These are phyloP conservation scores for Darksidea phi DNA, from an alignment of 495 filamentous ascomycete species.

Conservation along the genomic window DNA sequence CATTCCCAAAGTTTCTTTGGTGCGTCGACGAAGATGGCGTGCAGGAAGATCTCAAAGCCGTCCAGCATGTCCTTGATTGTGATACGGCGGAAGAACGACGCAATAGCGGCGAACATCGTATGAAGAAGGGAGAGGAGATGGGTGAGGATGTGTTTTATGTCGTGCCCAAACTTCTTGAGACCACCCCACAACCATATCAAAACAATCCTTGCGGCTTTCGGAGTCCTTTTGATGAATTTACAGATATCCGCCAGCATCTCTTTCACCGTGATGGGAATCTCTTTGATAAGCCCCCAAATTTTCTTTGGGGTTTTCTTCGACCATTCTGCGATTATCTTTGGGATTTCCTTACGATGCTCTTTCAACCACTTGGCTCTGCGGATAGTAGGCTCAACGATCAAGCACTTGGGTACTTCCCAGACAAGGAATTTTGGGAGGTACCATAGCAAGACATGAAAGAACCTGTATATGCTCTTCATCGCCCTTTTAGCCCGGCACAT, in stretches of 20 bases:
- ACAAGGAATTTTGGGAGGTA: constrained; percentile 40
- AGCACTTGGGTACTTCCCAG: constrained; percentile 40
- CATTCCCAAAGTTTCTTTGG: constrained; percentile 39
- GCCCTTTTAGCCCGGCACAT: constrained; percentile 33
- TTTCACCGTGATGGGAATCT: constrained; percentile 22
- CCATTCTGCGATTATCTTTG: constrained; percentile 27
- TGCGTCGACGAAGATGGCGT: constrained; percentile 41
- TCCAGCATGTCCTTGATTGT: constrained; percentile 46
- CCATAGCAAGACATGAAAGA: constrained; percentile 38
- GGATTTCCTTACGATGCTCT: constrained; percentile 37
- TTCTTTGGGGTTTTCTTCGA: neutral
- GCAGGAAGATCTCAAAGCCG: constrained; percentile 39
- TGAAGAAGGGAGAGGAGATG: constrained; percentile 42
- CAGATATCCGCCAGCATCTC: constrained; percentile 29
- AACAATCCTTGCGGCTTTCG: constrained; percentile 37
- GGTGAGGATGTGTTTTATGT: constrained; percentile 36
- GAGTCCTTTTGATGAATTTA: constrained; percentile 38
- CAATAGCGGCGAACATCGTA: constrained; percentile 41
- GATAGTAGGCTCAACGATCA: constrained; percentile 36
- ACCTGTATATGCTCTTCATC: constrained; percentile 25
- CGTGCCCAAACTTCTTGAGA: constrained; percentile 36
- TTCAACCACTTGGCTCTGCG: constrained; percentile 36
- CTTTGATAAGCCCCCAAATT: constrained; percentile 18
- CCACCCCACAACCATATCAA: constrained; percentile 41
- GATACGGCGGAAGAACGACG: constrained; percentile 44